Evolutionary conservation across 2,329 filamentous ascomycete species (phyloP), one percentile per base, ranked within the genome.

Genomic region (Beauveria bassiana): DNA sequence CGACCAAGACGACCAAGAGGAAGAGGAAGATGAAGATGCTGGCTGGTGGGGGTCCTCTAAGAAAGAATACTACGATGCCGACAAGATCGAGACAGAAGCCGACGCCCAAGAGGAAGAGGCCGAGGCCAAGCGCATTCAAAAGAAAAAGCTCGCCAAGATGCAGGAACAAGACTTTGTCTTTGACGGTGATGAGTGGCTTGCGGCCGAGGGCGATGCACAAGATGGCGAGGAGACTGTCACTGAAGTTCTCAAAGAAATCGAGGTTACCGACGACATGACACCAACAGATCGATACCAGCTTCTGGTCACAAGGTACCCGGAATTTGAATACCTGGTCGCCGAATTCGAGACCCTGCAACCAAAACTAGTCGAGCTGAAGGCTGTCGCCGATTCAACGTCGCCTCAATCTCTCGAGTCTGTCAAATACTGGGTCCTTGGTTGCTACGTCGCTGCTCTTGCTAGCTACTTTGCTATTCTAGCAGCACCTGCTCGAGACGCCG

Each of bases 391-490:
- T 59, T 76, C 75, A 7, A 80, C 79, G 68, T 73, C 75, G 12
- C 76, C 72, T 63, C 79, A 77, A 61, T 84, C 84, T 2, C 72
- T 88, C n/a, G 78, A 83, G 24, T 79, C 86, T 9, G 80, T 91
- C 62, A 95, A 93, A 72, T 87, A 89, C 71, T 87, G 91, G 73
- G 86, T 93, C 12, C 79, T 96, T 45, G 88, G 90, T 5, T 90
- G 92, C 63, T 98, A 99, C 71, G 79, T 98, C 26, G 91, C 90
- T 49, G 83, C 91, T 1, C 80, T 99, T 66, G 88, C 90, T 54
- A 93, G 96, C 85, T 99, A 99, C 74, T 96, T 99, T 73, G 90
- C 93, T 43, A 83, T 98, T 42, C 78, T 99, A n/a, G 91, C 91
- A 12, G 96, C 91, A 0, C 87, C 91, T 1, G 82, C 87, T 2